Percentiles rank a stretch among this genome's conserved stretches.
phyloP scores from a whole-genome alignment of 2,329 filamentous ascomycete genomes.

The Colletotrichum acutatum region DNA sequence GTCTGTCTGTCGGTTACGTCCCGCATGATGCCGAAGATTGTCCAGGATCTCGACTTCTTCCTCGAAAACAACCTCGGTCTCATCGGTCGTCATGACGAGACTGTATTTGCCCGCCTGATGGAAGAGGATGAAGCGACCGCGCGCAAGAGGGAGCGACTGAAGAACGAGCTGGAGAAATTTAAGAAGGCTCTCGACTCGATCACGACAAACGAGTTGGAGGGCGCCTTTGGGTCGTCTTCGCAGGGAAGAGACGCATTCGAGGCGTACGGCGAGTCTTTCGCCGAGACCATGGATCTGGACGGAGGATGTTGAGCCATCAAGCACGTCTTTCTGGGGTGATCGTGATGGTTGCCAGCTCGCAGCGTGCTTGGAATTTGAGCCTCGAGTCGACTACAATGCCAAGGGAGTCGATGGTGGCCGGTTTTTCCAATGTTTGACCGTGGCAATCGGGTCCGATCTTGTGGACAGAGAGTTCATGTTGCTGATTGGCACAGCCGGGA shows the following conservation, averaged over 20 bases:
- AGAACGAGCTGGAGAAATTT: slow-evolving; percentile 57
- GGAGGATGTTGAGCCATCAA: background rate
- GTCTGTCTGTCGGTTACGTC: slow-evolving; percentile 59
- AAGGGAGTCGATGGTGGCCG: background rate
- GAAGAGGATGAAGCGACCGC: slow-evolving; percentile 59
- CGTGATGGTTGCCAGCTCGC: background rate
- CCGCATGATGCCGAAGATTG: slow-evolving; percentile 59
- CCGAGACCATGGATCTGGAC: slow-evolving; percentile 27
- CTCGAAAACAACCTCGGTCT: slow-evolving; percentile 58
- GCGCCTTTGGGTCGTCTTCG: slow-evolving; percentile 32
- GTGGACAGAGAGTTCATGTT: background rate
- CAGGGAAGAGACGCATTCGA: background rate
- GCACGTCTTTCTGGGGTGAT: background rate
- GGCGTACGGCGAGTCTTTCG: slow-evolving; percentile 17
- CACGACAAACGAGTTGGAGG: slow-evolving; percentile 55
- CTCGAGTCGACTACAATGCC: background rate
- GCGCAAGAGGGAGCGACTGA: slow-evolving; percentile 51
- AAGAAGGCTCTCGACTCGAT: slow-evolving; percentile 59
- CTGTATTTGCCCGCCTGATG: slow-evolving; percentile 56
- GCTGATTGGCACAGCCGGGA: background rate
- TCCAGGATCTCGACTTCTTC: slow-evolving; percentile 51
- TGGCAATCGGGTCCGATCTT: background rate
- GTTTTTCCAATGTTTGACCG: background rate
- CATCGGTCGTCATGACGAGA: slow-evolving; percentile 41
- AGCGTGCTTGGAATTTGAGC: background rate